Base-by-base conservation (phyloP, 2,329 filamentous ascomycete genomes). In the Lanzia echinophila region DNA sequence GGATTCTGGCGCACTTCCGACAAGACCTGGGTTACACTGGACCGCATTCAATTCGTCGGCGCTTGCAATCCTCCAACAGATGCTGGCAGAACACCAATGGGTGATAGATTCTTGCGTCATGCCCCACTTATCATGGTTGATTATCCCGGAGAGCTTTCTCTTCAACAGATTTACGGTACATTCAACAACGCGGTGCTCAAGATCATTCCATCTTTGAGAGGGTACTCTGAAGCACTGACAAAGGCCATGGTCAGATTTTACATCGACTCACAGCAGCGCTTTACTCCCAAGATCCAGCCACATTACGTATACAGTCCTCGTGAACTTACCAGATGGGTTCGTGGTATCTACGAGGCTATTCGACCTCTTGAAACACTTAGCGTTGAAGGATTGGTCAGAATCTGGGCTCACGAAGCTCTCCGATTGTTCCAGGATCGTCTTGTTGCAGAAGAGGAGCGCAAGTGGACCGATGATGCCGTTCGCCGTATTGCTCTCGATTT, bases 41-140 rank as follows among this genome's bases (percentile, higher is more conserved):
- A 99, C 68, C 87, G 95, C 43, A 97, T 99, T 65, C 94, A 99
- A 68, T 99, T 99, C 62, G 95, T 99, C 50, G 94, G 94, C 63
- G 94, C 94, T 65, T 99, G 94, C 70, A 99, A 99, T 72, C 95
- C 94, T 64, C 94, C 94, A 0, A 97, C 94, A 0, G 95, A 99
- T 72, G 91, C 91, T 62, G 94, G 94, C 24, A 90, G 94, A 79
- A 97, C 94, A 12, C 87, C 94, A 0, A 85, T 99, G 76, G 94
- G 90, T 42, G 84, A 90, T 47, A 82, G 94, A 63, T 99, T 99
- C 81, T 79, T 99, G 61, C 84, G 95, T 56, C 95, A 99, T 70
- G 90, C 94, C 15, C 94, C 94, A n/a, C 82, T 99, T 52, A 88
- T 99, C 72, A 99, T 99, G 95, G 95, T 99, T 41, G 94, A 99